These are phyloP conservation scores for Skeletonema tropicum DNA, from an alignment of 108 stramenopile genomes.

Conservation along the genomic window DNA sequence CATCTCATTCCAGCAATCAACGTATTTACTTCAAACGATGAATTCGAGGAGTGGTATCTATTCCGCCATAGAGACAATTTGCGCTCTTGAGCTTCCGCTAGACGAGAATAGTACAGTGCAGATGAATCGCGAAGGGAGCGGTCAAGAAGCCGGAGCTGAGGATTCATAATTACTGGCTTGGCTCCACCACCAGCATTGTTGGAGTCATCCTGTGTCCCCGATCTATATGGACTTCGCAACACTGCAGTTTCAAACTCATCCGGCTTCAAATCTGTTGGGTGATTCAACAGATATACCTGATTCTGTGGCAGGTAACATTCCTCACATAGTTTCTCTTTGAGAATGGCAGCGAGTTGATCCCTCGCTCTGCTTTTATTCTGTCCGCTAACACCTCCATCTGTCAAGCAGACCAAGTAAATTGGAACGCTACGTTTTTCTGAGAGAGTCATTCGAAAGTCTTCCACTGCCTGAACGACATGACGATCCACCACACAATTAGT, in stretches of 20 bases:
- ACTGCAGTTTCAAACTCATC: constrained; percentile 36
- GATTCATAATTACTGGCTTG: constrained; percentile 19
- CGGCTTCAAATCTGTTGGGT: constrained; percentile 31
- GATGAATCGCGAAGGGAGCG: constrained; percentile 25
- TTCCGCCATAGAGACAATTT: constrained; percentile 45
- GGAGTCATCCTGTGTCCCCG: neutral
- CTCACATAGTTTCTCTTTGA: constrained; percentile 26
- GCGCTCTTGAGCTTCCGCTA: constrained; percentile 39
- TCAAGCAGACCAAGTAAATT: constrained; percentile 68
- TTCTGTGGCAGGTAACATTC: constrained; percentile 26
- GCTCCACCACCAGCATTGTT: neutral
- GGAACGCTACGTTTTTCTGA: constrained; percentile 65
- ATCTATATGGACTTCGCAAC: constrained; percentile 27
- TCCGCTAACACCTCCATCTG: constrained; percentile 15
- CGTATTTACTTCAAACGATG: constrained; percentile 47
- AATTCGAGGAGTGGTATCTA: constrained; percentile 38
- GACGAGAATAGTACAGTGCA: constrained; percentile 34
- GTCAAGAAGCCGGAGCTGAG: constrained; percentile 24
- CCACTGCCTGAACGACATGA: constrained; percentile 53
- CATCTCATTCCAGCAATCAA: constrained; percentile 38
- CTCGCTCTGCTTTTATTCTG: constrained; percentile 3
- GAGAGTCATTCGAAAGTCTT: constrained; percentile 55
- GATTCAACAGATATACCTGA: constrained; percentile 27
- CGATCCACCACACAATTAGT: constrained; percentile 36
- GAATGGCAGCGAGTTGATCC: neutral